Base-by-base conservation (phyloP, 129 eudicot genomes). In the Scalesia atractyloides region DNA sequence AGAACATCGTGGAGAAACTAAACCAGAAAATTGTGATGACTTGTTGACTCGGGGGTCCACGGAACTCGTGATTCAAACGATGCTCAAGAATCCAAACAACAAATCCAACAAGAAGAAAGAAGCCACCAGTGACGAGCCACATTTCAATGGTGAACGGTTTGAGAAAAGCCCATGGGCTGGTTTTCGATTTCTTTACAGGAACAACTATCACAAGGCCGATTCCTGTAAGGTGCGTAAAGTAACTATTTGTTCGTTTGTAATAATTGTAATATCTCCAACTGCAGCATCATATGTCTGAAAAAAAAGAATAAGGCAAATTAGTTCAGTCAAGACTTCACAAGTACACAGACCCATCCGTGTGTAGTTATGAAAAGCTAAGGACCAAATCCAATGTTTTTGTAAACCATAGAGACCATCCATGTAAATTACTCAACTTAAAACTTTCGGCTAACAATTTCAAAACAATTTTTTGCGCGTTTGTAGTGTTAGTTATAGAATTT, bases 61-160 rank as follows among this genome's bases (percentile, higher is more conserved):
- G 99, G 70, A 94, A 94, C 71, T 94, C 99, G 0, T 79, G 75
- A 57, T 94, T 94, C 49, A 75, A 33, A n/a, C 99, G 87, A 81
- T 94, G 99, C 75, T 94, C 99, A 37, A 94, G 96, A 80, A 94
- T 88, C 99, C 99, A 94, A 60, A 94, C 89, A 71, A 90, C 99
- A 19, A 86, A 77, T 69, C 99, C 99, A 37, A 94, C 99, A 13
- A 94, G 76, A 13, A 94, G 84, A 82, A 94, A 94, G 79, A 88
- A 90, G n/a, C 79, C 82, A 2, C 88, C 93, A 2, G 96, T 94
- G n/a, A 94, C 96, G 2, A 78, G 82, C 99, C 99, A 94, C 99
- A 94, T 94, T 82, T 88, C 86, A 70, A 84, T 46, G 15, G 93
- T 86, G 69, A 90, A 94, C 20, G 99, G 99, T 74, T 81, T 80